Conservation (phyloP, 2,329 filamentous ascomycete species). For the Colletotrichum gloeosporioides region DNA sequence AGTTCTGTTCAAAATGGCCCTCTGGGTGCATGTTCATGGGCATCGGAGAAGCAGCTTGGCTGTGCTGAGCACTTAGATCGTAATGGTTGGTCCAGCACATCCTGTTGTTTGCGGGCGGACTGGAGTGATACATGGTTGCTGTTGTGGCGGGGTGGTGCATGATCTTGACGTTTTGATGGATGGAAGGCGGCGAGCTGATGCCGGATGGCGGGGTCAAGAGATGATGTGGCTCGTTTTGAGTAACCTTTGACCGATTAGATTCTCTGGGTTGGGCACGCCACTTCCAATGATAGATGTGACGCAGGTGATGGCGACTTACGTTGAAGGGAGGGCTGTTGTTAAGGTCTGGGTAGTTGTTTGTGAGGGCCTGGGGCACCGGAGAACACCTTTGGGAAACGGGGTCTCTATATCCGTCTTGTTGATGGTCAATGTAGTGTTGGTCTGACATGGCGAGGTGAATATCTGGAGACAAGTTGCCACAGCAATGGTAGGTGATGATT, state of each 20-base stretch:
- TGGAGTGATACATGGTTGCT: slow-evolving; percentile 44
- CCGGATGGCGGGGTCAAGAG: slow-evolving; percentile 59
- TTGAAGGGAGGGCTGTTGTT: slow-evolving; percentile 28
- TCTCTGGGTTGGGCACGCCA: background rate
- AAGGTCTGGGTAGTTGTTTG: slow-evolving; percentile 2
- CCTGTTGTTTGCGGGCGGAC: slow-evolving; percentile 52
- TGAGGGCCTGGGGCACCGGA: background rate
- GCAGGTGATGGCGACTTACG: slow-evolving; percentile 28
- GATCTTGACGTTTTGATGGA: slow-evolving; percentile 49
- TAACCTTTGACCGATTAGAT: slow-evolving; percentile 25
- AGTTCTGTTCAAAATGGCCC: slow-evolving; percentile 41
- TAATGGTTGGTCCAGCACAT: slow-evolving; percentile 51
- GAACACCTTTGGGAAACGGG: slow-evolving; percentile 11
- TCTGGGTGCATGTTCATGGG: slow-evolving; percentile 40
- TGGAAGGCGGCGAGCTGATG: slow-evolving; percentile 48
- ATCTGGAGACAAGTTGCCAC: background rate
- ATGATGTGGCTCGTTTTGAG: slow-evolving; percentile 43
- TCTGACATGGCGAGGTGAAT: slow-evolving; percentile 13
- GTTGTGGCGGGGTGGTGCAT: slow-evolving; percentile 44
- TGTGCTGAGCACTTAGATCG: slow-evolving; percentile 45
- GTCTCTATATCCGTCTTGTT: slow-evolving; percentile 6
- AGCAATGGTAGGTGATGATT: background rate
- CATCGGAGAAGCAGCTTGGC: slow-evolving; percentile 53
- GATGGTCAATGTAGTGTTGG: slow-evolving; percentile 19
- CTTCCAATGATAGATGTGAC: background rate